Base-by-base conservation (phyloP, 139 green algal genomes). In the Tetradesmus lagerheimii region DNA sequence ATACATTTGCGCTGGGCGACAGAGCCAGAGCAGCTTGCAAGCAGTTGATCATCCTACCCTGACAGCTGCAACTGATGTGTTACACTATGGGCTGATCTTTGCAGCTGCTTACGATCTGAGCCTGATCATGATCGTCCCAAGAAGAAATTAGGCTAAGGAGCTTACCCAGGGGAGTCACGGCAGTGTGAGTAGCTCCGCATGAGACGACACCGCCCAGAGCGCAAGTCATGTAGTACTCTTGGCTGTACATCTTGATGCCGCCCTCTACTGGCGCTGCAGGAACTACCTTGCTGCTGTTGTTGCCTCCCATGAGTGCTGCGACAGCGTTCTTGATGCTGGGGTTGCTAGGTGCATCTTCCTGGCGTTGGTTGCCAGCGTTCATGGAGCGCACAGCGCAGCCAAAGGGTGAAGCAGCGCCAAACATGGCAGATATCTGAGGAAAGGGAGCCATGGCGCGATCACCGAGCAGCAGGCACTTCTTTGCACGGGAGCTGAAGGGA, bases 151-250 rank as follows among this genome's bases (percentile, higher is more conserved):
- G 3, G 9, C 57, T 23, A 71, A 14, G 23, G 4, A 71, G 67
- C 67, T 78, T 78, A 78, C 67, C 97, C 89, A 98, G 93, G 2
- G 97, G 97, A 0, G 97, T 98, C n/a, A 98, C 95, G 29, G 78
- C 90, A 67, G 92, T 95, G 81, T 96, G 95, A 23, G 95, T 97
- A 0, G 92, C 87, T 66, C 94, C 94, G 89, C 94, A 97, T 47
- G 75, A 89, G 9, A 95, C 74, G 29, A 95, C 89, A 16, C 94
- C 93, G 37, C 97, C 97, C 20, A 97, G 84, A 18, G 94, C 95
- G 91, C 97, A 99, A 3, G 96, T 95, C 43, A 89, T 89, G 88
- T 98, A 98, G 84, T 94, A 98, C 88, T 98, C 94, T 34, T 75
- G 43, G 18, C 93, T 96, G 93, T 97, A 96, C 91, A 97, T 92